Conservation (phyloP, 192 early-diverging fungal genomes). For the Umbelopsis sp. region DNA sequence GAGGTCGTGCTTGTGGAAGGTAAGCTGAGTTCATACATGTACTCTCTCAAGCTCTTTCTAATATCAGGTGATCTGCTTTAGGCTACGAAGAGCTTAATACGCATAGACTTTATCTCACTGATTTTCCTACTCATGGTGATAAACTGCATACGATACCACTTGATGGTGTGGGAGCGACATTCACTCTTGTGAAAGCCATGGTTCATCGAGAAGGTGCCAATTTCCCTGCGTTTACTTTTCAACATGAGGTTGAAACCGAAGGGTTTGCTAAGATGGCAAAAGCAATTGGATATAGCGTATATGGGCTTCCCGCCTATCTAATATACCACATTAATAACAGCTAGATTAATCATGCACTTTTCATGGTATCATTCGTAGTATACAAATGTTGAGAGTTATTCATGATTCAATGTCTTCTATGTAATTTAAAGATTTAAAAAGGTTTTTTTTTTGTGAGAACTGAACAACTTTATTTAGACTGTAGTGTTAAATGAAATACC, state of each 20-base stretch:
- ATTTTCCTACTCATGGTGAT: constrained; percentile 36
- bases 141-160: constrained; percentile 45
- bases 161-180: constrained; percentile 66
- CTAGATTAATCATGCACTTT: not conserved
- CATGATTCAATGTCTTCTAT: no score
- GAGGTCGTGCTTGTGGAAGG: constrained; percentile 36
- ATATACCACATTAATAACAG: constrained; percentile 49
- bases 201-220: constrained; percentile 60
- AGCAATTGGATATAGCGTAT: constrained; percentile 57
- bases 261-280: constrained; percentile 67
- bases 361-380: no score
- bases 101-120: constrained; percentile 31
- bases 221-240: constrained; percentile 56
- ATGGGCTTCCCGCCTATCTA: constrained; percentile 56
- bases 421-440: no score
- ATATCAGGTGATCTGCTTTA: not conserved
- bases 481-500: no score
- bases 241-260: constrained; percentile 65
- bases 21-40: not conserved
- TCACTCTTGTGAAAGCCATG: constrained; percentile 55
- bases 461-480: no score
- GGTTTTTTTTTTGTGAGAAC: no score
- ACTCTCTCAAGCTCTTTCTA: not conserved
- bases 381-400: no score
- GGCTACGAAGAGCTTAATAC: constrained; percentile 41